A percentile compares a stretch with the other conserved stretches of the same genome.
Conservation (phyloP, 345 rosid species). For the Acer yangbiense region DNA sequence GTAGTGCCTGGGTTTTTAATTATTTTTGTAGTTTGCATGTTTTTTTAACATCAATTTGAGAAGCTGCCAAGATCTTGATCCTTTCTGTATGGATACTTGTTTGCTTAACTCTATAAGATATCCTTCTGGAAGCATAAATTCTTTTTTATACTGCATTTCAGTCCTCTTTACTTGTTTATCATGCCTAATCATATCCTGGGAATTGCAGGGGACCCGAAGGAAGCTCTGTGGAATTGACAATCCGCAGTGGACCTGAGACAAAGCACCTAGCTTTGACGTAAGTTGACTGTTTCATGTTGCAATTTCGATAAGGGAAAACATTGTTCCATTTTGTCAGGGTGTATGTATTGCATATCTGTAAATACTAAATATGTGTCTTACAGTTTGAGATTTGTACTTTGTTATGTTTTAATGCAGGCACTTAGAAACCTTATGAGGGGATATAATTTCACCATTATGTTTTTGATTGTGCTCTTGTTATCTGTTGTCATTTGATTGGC, state of each 20-base stretch:
- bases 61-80: neutral
- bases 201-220: constrained; percentile 92
- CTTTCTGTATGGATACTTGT: neutral
- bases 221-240: constrained; percentile 73
- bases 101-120: neutral
- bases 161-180: neutral
- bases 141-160: no score
- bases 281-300: constrained; percentile 10
- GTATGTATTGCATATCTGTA: constrained; percentile 2
- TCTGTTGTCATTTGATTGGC: neutral
- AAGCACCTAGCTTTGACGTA: constrained; percentile 75
- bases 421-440: neutral
- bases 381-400: neutral
- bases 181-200: constrained; percentile 18
- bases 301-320: constrained; percentile 1
- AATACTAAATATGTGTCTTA: neutral
- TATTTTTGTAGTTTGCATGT: neutral
- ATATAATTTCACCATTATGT: neutral
- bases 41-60: neutral
- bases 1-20: neutral
- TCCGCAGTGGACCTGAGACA: constrained; percentile 73
- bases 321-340: neutral
- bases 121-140: neutral
- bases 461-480: constrained; percentile 1
- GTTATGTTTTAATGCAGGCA: neutral